Evolutionary conservation across 2,329 filamentous ascomycete species (phyloP), one percentile per base, ranked within the genome.

Genomic region (Acrodontium crateriforme): DNA sequence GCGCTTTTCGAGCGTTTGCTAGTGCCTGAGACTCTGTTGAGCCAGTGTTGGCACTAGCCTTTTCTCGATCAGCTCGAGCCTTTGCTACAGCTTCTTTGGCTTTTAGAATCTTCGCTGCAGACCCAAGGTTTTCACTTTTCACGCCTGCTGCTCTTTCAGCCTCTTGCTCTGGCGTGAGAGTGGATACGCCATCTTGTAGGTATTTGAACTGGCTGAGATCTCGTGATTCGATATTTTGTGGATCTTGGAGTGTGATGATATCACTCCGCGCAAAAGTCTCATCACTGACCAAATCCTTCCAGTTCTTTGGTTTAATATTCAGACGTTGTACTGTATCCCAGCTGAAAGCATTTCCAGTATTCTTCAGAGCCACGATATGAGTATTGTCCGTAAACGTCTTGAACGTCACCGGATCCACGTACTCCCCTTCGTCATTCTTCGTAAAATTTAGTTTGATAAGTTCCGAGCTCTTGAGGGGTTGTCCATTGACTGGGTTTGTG

Each of bases 381-480:
- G 89, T 95, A 55, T 95, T 95, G 53, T 98, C 84, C 25, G 89
- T 98, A 47, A 98, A 83, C 22, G 92, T 80, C 55, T 98, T 98
- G 65, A 81, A 95, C 0, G 85, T 94, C 25, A 98, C 87, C 0
- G 89, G 91, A 47, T 98, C 89, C 38, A 95, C 82, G 46, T 89
- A 80, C 45, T 95, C 89, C 29, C 73, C 79, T 36, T 85, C 78
- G 29, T 85, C 80, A 54, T 95, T 98, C 53, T 87, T 85, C 35
- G 81, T 70, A 55, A 95, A 93, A 50, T 85, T 78, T 39, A 98
- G 71, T 48, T 84, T 83, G 50, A 95, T 83, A 27, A 98, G 65
- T 43, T 95, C 87, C 31, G 76, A 72, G 42, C 74, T 74, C 39
- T 78, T 76, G 25, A 98, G 62, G 0, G 81, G 75, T 36, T 76